Evolutionary conservation across 1,284 basidiomycete genomes (phyloP).

Genomic region (Schizophyllum amplum): DNA sequence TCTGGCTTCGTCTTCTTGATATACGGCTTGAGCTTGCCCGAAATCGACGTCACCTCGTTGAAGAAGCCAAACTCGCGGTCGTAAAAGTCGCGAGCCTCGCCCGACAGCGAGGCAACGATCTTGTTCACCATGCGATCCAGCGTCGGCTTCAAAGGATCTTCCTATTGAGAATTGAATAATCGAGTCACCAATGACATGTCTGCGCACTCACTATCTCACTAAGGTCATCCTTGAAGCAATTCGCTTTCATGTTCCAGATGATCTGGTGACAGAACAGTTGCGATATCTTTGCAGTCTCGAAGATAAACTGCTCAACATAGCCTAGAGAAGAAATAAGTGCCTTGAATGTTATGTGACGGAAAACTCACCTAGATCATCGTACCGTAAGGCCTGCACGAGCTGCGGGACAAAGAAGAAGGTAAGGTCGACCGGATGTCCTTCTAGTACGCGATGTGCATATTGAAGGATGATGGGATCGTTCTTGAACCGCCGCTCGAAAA

Average conservation of each 20-base stretch:
- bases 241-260: conserved; percentile 99
- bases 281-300: conserved; percentile 95
- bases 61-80: conserved; percentile 96
- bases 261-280: conserved; percentile 99
- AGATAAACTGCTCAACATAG: conserved; percentile 94
- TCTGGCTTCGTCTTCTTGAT: conserved; percentile 95
- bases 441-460: conserved; percentile 94
- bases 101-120: conserved; percentile 83
- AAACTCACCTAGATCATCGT: conserved; percentile 73
- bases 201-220: conserved; percentile 62
- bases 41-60: conserved; percentile 94
- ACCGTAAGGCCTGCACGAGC: conserved; percentile 91
- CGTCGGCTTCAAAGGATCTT: conserved; percentile 91
- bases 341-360: not conserved
- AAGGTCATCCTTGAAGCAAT: conserved; percentile 89
- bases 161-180: conserved; percentile 33
- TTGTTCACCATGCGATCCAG: conserved; percentile 84
- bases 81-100: conserved; percentile 89
- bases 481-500: conserved; percentile 80
- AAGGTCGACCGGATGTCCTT: conserved; percentile 89
- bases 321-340: conserved; percentile 35
- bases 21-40: conserved; percentile 94
- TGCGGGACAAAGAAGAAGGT: conserved; percentile 99
- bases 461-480: conserved; percentile 86
- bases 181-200: not conserved